Evolutionary conservation across 345 rosid genomes (phyloP).

Genomic region (Heritiera littoralis): DNA sequence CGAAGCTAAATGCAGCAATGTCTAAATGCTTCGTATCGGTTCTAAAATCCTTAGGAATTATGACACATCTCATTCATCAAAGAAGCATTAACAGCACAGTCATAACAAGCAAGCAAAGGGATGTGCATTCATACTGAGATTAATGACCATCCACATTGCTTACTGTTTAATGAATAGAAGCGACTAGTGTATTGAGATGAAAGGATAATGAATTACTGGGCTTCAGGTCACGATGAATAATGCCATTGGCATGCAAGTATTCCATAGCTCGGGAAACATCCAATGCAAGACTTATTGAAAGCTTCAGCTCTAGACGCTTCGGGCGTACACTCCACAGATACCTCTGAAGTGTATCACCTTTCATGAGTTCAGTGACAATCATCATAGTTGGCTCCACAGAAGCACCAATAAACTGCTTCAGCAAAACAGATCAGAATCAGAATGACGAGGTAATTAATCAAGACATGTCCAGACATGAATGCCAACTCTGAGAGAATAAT

Average conservation of each 20-base stretch:
- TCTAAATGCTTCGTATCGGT: not conserved
- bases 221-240: slow-evolving; percentile 75
- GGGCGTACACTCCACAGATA: slow-evolving; percentile 51
- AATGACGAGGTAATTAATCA: no score
- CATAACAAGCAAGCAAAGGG: no score
- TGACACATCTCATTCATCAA: not conserved
- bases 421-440: not conserved
- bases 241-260: slow-evolving; percentile 61
- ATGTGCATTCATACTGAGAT: no score
- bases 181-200: not conserved
- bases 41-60: not conserved
- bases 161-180: not conserved
- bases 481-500: not conserved
- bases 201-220: slow-evolving; percentile 47
- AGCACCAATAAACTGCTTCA: slow-evolving; percentile 58
- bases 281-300: slow-evolving; percentile 49
- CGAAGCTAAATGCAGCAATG: not conserved
- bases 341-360: slow-evolving; percentile 50
- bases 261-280: slow-evolving; percentile 70
- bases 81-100: not conserved
- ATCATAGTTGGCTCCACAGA: slow-evolving; percentile 54
- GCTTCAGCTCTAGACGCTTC: slow-evolving; percentile 34
- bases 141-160: not conserved
- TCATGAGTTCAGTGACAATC: slow-evolving; percentile 58
- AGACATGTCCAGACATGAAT: not conserved